Base-by-base conservation (phyloP, 345 rosid genomes). In the Rhodamnia argentea region DNA sequence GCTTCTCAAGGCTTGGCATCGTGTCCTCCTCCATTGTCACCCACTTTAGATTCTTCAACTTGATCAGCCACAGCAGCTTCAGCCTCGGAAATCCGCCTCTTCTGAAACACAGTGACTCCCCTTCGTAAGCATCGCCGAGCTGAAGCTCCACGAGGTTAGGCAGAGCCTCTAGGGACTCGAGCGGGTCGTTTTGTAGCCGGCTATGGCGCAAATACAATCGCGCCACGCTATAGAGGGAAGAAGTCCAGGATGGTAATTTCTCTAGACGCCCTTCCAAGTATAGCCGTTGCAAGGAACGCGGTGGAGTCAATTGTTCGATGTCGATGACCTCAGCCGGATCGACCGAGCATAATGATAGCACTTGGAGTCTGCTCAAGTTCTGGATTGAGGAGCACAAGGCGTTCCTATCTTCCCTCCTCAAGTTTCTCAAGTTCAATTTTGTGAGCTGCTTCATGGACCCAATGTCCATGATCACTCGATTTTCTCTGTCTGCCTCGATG, bases 91-190 rank as follows among this genome's bases (percentile, higher is more conserved):
- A 90, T 54, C 90, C 89, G 2, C 70, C 64, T 2, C 3, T 57
- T 74, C 60, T 55, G 83, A 84, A 87, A 56, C 83, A 52, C 85
- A 90, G 37, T 10, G 10, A 53, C 55, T 82, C 84, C 2, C 90
- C 90, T 26, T 85, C 84, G 53, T 88, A 90, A 51, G 40, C 88
- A 50, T 87, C 76, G 0, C 82, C 70, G 22, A 90, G 56, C 50
- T 84, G 86, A 37, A 90, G 83, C 82, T 88, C 87, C 32, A 84
- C 83, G 32, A 85, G 51, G 83, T 87, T 90, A n/a, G 90, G 91
- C 82, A 88, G 59, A 85, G 82, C 55, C 44, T 85, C 88, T 14
- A 90, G 50, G 14, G 82, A 27, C 44, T 10, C 20, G 2, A 85
- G 32, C 8, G 89, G 90, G 55, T 90, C 89, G 15, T 88, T 60